Percentiles rank a stretch among this genome's conserved stretches.
These are phyloP conservation scores for Pseudogymnoascus pannorum DNA, from an alignment of 2,329 filamentous ascomycete species.

Conservation along the genomic window DNA sequence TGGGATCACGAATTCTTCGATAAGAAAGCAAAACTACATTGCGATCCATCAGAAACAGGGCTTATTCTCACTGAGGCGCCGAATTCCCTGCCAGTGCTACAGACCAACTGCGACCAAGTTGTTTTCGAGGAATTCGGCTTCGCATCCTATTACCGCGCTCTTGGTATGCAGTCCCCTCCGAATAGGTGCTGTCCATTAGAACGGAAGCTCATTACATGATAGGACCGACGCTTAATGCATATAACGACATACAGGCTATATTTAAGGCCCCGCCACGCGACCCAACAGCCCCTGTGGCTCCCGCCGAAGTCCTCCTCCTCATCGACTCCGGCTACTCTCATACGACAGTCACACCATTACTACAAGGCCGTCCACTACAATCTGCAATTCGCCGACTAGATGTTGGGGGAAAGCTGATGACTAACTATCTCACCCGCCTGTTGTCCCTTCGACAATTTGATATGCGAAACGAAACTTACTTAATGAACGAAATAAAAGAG, in stretches of 20 bases:
- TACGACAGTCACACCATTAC: conserved; percentile 81
- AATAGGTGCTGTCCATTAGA: conserved; percentile 10
- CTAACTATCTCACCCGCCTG: conserved; percentile 84
- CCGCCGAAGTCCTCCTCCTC: conserved; percentile 76
- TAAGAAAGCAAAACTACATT: conserved; percentile 55
- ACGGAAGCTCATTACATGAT: conserved; percentile 10
- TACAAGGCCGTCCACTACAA: conserved; percentile 74
- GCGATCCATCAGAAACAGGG: conserved; percentile 74
- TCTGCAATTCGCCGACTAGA: conserved; percentile 77
- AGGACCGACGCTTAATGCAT: conserved; percentile 73
- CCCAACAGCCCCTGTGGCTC: conserved; percentile 38
- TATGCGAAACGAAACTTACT: conserved; percentile 86
- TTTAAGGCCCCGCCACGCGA: conserved; percentile 53
- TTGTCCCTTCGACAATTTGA: conserved; percentile 90
- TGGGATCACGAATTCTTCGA: conserved; percentile 88
- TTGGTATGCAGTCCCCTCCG: conserved; percentile 42
- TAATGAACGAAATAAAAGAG: conserved; percentile 96
- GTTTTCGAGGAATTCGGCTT: conserved; percentile 98
- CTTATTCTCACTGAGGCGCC: conserved; percentile 80
- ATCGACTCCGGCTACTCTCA: conserved; percentile 91
- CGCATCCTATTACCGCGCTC: conserved; percentile 69
- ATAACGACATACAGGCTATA: conserved; percentile 66
- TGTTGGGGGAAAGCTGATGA: conserved; percentile 85
- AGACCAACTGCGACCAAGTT: conserved; percentile 90
- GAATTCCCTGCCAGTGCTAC: conserved; percentile 71